Evolutionary conservation across 768 basidiomycete species (phyloP).

Genomic region (Mycena galopus): DNA sequence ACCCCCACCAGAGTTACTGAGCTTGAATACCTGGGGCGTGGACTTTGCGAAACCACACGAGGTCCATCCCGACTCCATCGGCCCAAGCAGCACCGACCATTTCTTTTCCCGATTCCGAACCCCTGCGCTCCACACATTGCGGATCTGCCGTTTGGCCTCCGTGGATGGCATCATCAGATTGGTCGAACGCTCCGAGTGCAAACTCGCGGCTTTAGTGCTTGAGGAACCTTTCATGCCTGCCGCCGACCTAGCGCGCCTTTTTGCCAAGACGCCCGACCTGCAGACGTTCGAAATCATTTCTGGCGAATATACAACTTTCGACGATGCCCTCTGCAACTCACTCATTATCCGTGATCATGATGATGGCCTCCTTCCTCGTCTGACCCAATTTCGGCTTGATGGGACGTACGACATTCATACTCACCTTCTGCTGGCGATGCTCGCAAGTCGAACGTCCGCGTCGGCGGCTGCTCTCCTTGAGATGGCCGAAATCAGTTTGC

Average conservation of each 20-base stretch:
- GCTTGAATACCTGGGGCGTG: neutral
- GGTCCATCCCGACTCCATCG: too few species aligned
- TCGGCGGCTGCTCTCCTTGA: too few species aligned
- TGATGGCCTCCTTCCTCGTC: neutral
- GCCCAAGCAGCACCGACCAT: neutral
- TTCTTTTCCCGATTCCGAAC: constrained; percentile 2
- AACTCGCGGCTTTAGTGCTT: neutral
- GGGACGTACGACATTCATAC: neutral
- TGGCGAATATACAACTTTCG: neutral
- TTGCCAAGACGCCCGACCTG: neutral
- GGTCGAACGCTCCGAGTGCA: neutral
- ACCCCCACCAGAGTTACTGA: neutral
- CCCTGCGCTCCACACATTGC: neutral
- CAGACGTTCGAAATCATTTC: neutral
- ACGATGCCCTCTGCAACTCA: neutral
- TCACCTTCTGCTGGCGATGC: too few species aligned
- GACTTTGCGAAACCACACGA: neutral
- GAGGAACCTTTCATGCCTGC: neutral
- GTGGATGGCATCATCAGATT: neutral
- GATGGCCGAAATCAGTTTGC: too few species aligned
- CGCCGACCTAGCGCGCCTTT: neutral
- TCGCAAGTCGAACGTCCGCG: too few species aligned
- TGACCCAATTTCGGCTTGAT: neutral
- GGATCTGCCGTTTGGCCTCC: neutral
- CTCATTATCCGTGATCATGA: neutral